Evolutionary conservation across 495 filamentous ascomycete species (phyloP).

Genomic region (Aspergillus saccharolyticus): DNA sequence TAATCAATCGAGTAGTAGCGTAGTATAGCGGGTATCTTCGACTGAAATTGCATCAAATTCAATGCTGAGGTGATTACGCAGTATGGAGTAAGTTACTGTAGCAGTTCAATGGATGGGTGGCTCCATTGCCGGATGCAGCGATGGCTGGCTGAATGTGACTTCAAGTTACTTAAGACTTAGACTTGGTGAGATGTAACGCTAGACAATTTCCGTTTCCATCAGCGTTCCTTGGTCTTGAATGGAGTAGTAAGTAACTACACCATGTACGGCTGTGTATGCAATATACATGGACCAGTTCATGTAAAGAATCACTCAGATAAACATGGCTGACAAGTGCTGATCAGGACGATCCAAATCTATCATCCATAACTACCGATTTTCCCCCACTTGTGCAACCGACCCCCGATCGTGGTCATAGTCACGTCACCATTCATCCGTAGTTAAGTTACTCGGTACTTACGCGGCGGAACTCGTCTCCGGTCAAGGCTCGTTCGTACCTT

Average conservation of each 20-base stretch:
- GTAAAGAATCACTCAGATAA: neutral
- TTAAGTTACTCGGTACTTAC: neutral
- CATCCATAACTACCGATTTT: neutral
- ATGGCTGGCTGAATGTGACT: neutral
- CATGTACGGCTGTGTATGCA: too few species aligned
- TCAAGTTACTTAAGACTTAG: neutral
- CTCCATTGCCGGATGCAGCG: neutral
- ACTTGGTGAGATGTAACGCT: neutral
- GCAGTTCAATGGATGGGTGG: neutral
- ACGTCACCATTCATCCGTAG: slow-evolving; percentile 6
- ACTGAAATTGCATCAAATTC: neutral
- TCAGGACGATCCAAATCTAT: neutral
- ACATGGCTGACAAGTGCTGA: neutral
- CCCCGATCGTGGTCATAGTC: slow-evolving; percentile 1
- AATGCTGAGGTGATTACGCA: too few species aligned
- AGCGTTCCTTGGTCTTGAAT: too few species aligned
- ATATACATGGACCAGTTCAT: neutral
- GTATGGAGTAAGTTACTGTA: too few species aligned
- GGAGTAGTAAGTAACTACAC: too few species aligned
- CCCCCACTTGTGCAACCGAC: neutral
- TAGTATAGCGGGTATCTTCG: neutral
- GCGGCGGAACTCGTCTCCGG: slow-evolving; percentile 4
- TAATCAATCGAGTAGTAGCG: neutral
- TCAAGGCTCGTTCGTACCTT: too few species aligned
- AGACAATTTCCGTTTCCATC: neutral